phyloP scores from a whole-genome alignment of 2,329 filamentous ascomycete species.

The Dactylonectria estremocensis region DNA sequence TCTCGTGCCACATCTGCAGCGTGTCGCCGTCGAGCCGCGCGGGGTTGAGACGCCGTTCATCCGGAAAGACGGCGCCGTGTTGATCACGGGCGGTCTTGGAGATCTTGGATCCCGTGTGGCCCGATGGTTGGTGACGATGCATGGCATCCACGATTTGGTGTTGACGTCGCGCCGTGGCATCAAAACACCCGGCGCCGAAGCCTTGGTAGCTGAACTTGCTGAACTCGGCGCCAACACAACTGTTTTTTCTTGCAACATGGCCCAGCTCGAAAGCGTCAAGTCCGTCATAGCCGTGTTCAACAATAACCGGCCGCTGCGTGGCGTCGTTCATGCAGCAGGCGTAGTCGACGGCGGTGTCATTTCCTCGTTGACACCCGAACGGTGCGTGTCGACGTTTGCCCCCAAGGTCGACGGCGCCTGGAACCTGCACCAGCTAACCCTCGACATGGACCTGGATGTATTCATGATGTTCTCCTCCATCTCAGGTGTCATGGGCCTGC shows the following conservation, averaged over 20 bases:
- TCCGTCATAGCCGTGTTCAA: not conserved
- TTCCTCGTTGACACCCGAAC: not conserved
- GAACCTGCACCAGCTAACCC: not conserved
- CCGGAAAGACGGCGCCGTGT: not conserved
- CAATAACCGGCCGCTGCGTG: not conserved
- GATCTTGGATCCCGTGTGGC: not conserved
- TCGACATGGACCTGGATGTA: not conserved
- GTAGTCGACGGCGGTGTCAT: not conserved
- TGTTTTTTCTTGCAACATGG: not conserved
- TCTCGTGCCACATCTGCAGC: not conserved
- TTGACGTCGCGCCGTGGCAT: not conserved
- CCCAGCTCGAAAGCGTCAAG: not conserved
- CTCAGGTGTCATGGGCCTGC: not conserved
- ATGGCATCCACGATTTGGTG: not conserved
- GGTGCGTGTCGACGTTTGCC: not conserved
- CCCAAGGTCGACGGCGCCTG: constrained; percentile 4
- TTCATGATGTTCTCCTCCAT: not conserved
- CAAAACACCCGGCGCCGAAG: not conserved
- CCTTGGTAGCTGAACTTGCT: not conserved
- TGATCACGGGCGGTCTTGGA: not conserved
- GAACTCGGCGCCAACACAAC: not conserved
- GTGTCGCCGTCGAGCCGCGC: not conserved
- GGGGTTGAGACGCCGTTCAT: not conserved
- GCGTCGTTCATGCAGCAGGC: not conserved
- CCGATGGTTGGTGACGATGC: not conserved